Evolutionary conservation across 495 filamentous ascomycete species (phyloP).

Genomic region (Aspergillus bertholletiae): DNA sequence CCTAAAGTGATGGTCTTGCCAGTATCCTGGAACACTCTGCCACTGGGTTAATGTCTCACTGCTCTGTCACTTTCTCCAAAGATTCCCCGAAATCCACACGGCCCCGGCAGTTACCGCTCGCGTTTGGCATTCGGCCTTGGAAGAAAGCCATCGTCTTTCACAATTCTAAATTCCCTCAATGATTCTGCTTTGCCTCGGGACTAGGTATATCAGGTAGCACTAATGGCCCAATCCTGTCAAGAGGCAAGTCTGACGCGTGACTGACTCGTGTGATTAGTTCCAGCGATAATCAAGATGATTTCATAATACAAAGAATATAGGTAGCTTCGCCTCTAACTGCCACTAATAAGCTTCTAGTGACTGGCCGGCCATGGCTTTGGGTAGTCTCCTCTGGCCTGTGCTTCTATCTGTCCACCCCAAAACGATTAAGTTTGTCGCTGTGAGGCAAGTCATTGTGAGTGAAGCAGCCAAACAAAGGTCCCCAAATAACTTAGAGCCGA

Average conservation of each 20-base stretch:
- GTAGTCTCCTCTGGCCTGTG: not conserved
- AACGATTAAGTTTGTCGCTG: not conserved
- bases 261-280: not conserved
- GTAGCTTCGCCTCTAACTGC: not conserved
- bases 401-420: not conserved
- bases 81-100: not conserved
- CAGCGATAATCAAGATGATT: not conserved
- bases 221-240: not conserved
- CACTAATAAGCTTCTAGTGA: not conserved
- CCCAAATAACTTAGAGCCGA: conserved; percentile 6
- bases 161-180: too few species aligned
- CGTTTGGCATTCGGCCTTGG: not conserved
- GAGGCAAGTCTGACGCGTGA: not conserved
- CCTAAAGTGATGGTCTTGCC: not conserved
- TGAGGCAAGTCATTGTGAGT: not conserved
- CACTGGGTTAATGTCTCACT: not conserved
- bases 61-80: not conserved
- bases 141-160: too few species aligned
- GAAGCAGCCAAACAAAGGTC: conserved; percentile 8
- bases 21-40: not conserved
- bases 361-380: not conserved
- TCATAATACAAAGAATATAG: not conserved
- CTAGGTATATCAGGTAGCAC: not conserved
- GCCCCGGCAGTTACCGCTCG: not conserved
- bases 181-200: too few species aligned